A percentile compares a stretch with the other conserved stretches of the same genome.
These are phyloP conservation scores for Hypoxylon sp. DNA, from an alignment of 2,329 filamentous ascomycete species.

Conservation along the genomic window DNA sequence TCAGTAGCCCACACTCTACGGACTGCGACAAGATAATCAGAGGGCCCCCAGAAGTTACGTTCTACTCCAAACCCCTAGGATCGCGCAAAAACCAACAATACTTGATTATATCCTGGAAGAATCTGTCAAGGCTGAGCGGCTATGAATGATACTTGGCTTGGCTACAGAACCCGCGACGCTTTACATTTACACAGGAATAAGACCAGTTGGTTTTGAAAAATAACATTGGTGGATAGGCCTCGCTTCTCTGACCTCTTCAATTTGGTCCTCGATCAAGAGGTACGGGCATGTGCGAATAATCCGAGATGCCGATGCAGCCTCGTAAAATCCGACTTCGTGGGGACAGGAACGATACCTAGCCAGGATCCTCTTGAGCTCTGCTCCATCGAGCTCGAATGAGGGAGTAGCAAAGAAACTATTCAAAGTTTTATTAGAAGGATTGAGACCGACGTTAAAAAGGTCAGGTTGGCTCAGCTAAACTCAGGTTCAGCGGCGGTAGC, in stretches of 20 bases:
- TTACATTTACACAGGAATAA: background rate
- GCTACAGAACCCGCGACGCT: background rate
- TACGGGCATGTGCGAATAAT: background rate
- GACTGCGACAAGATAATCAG: background rate
- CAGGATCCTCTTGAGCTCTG: background rate
- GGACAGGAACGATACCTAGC: background rate
- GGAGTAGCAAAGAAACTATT: background rate
- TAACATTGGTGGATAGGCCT: background rate
- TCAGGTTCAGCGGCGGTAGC: background rate
- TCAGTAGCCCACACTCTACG: no score
- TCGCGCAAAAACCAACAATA: background rate
- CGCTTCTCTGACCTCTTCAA: background rate
- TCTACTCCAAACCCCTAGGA: background rate
- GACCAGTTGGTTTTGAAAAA: background rate
- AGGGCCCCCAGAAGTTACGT: background rate
- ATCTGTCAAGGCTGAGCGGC: background rate
- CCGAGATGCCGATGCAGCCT: background rate
- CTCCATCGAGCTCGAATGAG: background rate
- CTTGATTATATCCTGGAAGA: background rate
- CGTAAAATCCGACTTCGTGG: background rate
- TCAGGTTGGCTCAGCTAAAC: background rate
- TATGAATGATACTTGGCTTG: background rate
- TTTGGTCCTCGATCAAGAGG: background rate
- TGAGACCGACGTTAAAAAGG: background rate
- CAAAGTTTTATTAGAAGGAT: background rate